Evolutionary conservation across 805 yeast species (phyloP), one percentile per base, ranked within the genome.

Genomic region (Candida nanaspora): DNA sequence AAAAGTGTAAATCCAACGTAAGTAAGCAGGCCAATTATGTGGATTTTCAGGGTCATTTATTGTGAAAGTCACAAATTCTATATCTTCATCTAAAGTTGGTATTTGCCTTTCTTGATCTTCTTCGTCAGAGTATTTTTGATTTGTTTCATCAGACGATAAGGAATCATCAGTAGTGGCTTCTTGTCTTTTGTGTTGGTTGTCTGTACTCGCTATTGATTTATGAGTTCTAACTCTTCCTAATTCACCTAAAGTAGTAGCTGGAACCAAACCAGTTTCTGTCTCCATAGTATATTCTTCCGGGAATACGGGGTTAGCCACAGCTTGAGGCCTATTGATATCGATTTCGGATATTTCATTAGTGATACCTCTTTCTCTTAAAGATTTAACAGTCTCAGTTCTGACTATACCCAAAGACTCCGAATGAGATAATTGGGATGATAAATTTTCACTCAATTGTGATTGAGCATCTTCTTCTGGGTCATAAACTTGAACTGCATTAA

Each of bases 211-310:
- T 29, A 44, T 44, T 3, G 37, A 29, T 42, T 46, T 47, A 42
- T 50, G 44, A 33, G 54, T 52, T 14, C 52, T 49, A 18, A 52
- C 48, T 58, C 93, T 74, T 28, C 95, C 93, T 27, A 86, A 46
- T 8, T 72, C 68, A 35, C 74, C 82, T 49, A 87, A 66, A 1
- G 95, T 82, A 33, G 77, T 66, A 1, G 81, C 85, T 2, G 91
- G 93, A 13, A 88, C 96, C 41, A 88, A 68, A 47, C 96, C 96
- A 6, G 96, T 86, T 40, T 74, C 72, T 0, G 96, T 88, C 66
- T 88, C 96, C 60, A 88, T 48, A 6, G 88, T 83, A 59, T 86
- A 88, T 58, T 88, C 96, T 67, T 88, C 96, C 8, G 96, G 96
- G 70, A 88, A 88, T 28, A 87, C 81, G 14, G 91, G 84, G 46